phyloP scores from a whole-genome alignment of 1,284 basidiomycete genomes.

The Cronartium ribicola region DNA sequence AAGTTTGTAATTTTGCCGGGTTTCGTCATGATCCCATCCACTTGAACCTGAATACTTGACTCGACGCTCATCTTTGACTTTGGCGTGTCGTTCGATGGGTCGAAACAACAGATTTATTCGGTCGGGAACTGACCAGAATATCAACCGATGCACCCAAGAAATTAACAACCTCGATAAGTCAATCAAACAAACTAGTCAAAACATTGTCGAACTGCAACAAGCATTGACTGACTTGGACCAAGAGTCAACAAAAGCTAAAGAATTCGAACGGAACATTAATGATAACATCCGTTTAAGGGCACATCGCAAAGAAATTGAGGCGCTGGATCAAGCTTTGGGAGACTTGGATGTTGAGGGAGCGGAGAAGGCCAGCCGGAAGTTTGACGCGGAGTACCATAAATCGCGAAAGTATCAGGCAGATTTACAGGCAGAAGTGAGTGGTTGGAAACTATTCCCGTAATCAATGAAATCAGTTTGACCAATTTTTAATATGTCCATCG shows the following conservation, averaged over 20 bases:
- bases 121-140: conserved; percentile 13
- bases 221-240: conserved; percentile 47
- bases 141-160: conserved; percentile 18
- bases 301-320: conserved; percentile 64
- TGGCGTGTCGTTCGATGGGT: conserved; percentile 19
- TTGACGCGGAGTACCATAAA: conserved; percentile 70
- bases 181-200: conserved; percentile 20
- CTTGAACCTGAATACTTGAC: background rate
- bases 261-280: conserved; percentile 62
- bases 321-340: conserved; percentile 69
- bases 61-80: conserved; percentile 22
- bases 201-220: conserved; percentile 9
- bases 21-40: background rate
- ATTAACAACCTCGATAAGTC: conserved; percentile 9
- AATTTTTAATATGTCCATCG: background rate
- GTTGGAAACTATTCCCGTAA: conserved; percentile 26
- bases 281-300: conserved; percentile 79
- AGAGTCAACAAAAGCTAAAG: conserved; percentile 51
- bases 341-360: conserved; percentile 74
- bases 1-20: conserved; percentile 54
- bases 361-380: conserved; percentile 71
- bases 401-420: conserved; percentile 59
- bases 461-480: background rate
- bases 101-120: conserved; percentile 18
- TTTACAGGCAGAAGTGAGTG: conserved; percentile 62